Base-by-base conservation (phyloP, 2,329 filamentous ascomycete species). In the Arthrobotrys pseudoclavata region DNA sequence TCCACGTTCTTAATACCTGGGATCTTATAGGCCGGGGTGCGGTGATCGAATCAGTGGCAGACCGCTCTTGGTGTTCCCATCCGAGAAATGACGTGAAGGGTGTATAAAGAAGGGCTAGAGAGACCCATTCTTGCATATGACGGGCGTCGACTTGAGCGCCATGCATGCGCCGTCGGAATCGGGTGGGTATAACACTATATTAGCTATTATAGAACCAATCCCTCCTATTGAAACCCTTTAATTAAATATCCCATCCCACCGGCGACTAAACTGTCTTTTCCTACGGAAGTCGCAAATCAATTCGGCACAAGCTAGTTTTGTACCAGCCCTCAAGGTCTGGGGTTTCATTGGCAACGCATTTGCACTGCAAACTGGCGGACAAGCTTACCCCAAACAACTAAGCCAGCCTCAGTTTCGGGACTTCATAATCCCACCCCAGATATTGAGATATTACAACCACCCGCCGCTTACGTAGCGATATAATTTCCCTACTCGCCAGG, bases 291-390 rank as follows among this genome's bases (percentile, higher is more conserved):
- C 4, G 2, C 5, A 13, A 47, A 50, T 22, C 26, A 24, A 50
- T 24, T 18, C n/a, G 6, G 42, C 47, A 2, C 57, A 62, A 48
- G 24, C 4, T 7, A 63, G 42, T 63, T 40, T 63, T 47, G 22
- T 34, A 20, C 60, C 40, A 15, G 34, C 20, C 18, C 34, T 26
- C 34, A 42, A 60, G 22, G 12, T 1, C 60, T 34, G 40, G n/a
- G 29, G 15, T 31, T 63, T 47, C 13, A 40, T 48, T 34, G 22
- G 60, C 60, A 63, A 63, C 60, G 42, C 60, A 63, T 63, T 63
- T 63, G 40, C 9, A 12, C 55, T 37, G 34, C 20, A 12, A 12
- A 50, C 13, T 50, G 12, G 45, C 37, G 55, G 57, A 45, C 7
- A 48, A 29, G 60, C 60, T 63, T 63, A 63, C 40, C 60, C 60